Evolutionary conservation across 495 filamentous ascomycete species (phyloP), one percentile per base, ranked within the genome.

Genomic region (Xylaria grammica): DNA sequence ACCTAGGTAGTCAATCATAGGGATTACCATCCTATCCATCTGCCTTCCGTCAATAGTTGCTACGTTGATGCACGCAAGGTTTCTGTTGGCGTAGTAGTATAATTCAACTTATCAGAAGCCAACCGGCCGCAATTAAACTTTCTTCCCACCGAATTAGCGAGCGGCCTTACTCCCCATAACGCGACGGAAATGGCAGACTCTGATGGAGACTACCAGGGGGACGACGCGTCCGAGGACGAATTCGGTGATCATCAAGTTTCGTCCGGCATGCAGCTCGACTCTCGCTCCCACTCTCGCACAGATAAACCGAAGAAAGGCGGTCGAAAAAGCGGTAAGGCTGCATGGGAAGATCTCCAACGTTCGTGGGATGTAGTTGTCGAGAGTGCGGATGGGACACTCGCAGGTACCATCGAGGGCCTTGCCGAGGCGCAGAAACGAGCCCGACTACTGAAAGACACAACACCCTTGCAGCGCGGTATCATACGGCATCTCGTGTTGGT

Each of bases 401-500:
- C 72, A 0, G 72, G 73, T 44, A 63, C 54, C 26, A 72, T 74
- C 62, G 73, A 72, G 30, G 77, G 75, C 11, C 72, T 73, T 34
- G 66, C 77, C 56, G 80, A 84, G 44, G 78, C 78, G 20, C 75
- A 84, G 72, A 82, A 82, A 73, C 74, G 80, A 2, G 73, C 75
- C 15, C 76, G 81, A 4, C 78, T 97, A 44, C 82, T 97, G 58
- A 88, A 89, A 76, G 95, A 99, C 72, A 97, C 94, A 6, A 97
- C 93, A 19, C 95, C 95, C 27, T 78, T 98, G 26, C 95, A 99
- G 75, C 88, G 95, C 61, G 95, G 95, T 52, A 99, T 99, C 56
- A 98, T 99, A 75, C 90, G 95, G 52, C 95, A 97, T 74, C 77
- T 98, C 26, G 89, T 97, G 65, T 83, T 99, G 15, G 87, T 97